Conservation (phyloP, 2,329 filamentous ascomycete genomes). For the Aureobasidium sp. region DNA sequence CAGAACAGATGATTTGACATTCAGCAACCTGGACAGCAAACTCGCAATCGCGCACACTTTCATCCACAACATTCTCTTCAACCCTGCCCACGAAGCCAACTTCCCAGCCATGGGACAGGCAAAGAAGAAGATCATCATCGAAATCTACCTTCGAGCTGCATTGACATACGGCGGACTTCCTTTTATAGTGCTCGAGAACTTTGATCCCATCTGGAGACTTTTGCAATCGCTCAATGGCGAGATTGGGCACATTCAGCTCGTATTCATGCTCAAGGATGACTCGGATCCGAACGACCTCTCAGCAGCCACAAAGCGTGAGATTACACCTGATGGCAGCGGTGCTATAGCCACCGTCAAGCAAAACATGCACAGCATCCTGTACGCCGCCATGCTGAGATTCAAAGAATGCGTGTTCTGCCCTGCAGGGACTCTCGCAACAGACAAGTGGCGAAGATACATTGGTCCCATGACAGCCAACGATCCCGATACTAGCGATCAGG, state of each 20-base stretch:
- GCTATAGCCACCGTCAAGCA: not conserved
- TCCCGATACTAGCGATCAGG: too few relatives aligned
- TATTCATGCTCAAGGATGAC: not conserved
- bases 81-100: not conserved
- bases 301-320: not conserved
- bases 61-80: not conserved
- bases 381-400: not conserved
- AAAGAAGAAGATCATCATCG: too few relatives aligned
- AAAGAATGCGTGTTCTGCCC: not conserved
- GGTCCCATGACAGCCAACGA: too few relatives aligned
- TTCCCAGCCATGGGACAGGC: too few relatives aligned
- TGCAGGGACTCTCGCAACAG: not conserved
- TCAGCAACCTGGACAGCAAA: not conserved
- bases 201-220: not conserved
- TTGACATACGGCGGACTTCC: too few relatives aligned
- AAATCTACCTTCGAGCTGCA: too few relatives aligned
- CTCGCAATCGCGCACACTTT: not conserved
- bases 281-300: not conserved
- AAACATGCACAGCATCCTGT: not conserved
- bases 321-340: not conserved
- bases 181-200: too few relatives aligned
- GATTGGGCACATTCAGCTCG: not conserved
- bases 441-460: not conserved
- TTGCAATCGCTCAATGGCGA: not conserved
- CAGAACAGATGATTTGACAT: not conserved